Evolutionary conservation across 306 rosid genomes (phyloP), one percentile per base, ranked within the genome.

Genomic region (Coriaria nepalensis): DNA sequence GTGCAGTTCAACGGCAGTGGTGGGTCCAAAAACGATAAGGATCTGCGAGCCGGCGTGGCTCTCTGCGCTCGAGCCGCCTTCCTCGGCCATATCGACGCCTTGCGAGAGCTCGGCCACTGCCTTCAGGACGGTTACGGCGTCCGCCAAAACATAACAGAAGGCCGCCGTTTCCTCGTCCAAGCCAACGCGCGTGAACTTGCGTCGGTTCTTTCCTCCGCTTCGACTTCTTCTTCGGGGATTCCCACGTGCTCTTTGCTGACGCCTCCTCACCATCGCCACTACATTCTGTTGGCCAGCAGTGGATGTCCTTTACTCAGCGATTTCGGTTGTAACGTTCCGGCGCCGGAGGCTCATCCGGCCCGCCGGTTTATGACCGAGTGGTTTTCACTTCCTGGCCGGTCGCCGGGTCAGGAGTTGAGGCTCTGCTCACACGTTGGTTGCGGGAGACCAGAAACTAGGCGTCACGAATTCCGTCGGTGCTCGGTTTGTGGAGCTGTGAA

Each of bases 1-100:
- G 71, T 88, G n/a, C 97, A 88, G 75, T 88, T 88, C 71, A 88
- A 88, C 63, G 97, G 97, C 5, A 88, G 97, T 59, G 93, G 97
- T 0, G 95, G 95, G 39, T 68, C 93, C 2, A 84, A 88, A 40
- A 84, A 60, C 68, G 95, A 88, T 53, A 88, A 88, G 56, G 86
- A 84, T 58, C 79, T 88, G 7, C 59, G 90, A 0, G 95, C 95
- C 6, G 97, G 97, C 0, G 95, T 88, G 2, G 90, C 97, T 5
- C 66, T 88, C 0, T 88, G 95, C 12, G 93, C 97, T 8, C 93
- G 97, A 43, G 97, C 97, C 0, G 95, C 97, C 0, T 88, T 81
- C 42, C 87, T 88, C 0, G 93, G 93, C 9, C 97, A 88, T 56
- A 63, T 88, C 56, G 97, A 88, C 61, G 95, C 93, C 38, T 75